These are phyloP conservation scores for Penicillium coffeae DNA, from an alignment of 495 filamentous ascomycete species.

Conservation along the genomic window DNA sequence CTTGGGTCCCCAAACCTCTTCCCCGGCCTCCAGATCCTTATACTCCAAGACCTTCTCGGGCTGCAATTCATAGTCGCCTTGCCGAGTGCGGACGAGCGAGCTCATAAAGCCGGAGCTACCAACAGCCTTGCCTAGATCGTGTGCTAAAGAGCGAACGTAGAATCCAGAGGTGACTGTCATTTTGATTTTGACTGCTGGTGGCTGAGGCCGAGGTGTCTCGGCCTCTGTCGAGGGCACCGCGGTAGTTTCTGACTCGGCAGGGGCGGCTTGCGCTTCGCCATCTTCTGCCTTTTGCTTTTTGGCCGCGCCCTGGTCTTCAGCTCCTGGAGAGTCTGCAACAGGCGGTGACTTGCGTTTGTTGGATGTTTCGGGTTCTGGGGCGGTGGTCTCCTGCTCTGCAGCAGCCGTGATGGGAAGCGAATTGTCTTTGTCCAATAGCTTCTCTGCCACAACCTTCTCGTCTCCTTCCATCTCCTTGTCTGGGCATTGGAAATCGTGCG, in stretches of 20 bases:
- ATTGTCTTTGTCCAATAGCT: conserved; percentile 51
- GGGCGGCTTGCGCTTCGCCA: conserved; percentile 13
- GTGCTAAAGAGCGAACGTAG: conserved; percentile 90
- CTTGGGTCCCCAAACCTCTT: conserved; percentile 79
- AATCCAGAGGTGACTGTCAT: conserved; percentile 96
- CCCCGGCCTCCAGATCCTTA: conserved; percentile 69
- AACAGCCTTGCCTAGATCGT: conserved; percentile 83
- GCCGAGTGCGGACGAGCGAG: conserved; percentile 71
- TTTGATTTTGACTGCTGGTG: conserved; percentile 72
- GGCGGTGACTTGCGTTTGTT: conserved; percentile 32
- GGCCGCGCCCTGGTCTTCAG: conserved; percentile 16
- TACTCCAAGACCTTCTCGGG: conserved; percentile 75
- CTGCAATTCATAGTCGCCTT: conserved; percentile 68
- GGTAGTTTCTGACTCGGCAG: conserved; percentile 13
- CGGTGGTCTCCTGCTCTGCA: conserved; percentile 18
- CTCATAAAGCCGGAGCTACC: conserved; percentile 85
- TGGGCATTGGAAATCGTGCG: conserved; percentile 69
- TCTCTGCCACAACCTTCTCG: conserved; percentile 69
- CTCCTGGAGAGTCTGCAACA: conserved; percentile 23
- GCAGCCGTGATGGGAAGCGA: conserved; percentile 17
- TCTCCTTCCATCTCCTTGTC: conserved; percentile 65
- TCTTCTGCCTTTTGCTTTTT: conserved; percentile 38
- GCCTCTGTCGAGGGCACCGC: conserved; percentile 3
- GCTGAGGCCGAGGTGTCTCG: conserved; percentile 29
- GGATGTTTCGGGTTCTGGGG: conserved; percentile 13